phyloP scores from a whole-genome alignment of 2,329 filamentous ascomycete species.

The Neofusicoccum kwambonambiense region DNA sequence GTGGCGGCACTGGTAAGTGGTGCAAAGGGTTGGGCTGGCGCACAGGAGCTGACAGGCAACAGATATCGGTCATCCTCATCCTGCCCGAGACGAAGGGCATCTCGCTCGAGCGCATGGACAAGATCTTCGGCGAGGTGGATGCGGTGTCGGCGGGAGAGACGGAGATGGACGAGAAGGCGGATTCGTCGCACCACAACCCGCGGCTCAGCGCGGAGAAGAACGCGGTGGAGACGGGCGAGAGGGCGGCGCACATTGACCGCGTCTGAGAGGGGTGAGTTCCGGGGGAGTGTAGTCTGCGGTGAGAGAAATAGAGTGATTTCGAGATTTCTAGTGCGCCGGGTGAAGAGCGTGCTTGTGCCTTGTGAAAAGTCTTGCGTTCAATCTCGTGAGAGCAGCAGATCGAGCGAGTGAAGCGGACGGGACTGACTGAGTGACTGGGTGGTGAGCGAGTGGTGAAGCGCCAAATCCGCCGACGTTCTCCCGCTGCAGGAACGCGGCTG shows the following conservation, averaged over 20 bases:
- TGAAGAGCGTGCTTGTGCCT: no score
- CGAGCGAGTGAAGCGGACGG: no score
- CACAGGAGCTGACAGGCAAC: constrained; percentile 48
- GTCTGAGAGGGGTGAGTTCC: neutral
- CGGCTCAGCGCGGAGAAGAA: neutral
- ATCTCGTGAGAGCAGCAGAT: no score
- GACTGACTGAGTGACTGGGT: no score
- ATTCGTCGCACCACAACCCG: neutral
- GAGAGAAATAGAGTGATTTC: no score
- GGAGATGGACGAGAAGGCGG: neutral
- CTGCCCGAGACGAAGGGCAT: constrained; percentile 37
- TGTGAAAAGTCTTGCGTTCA: no score
- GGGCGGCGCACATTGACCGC: neutral
- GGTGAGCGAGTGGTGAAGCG: no score
- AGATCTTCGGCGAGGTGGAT: constrained; percentile 36
- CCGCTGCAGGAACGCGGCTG: no score
- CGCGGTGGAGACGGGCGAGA: neutral
- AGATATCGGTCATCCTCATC: constrained; percentile 38
- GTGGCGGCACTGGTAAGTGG: constrained; percentile 62
- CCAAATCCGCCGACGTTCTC: no score
- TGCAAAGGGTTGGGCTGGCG: no score
- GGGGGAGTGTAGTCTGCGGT: neutral
- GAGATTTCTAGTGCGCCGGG: no score
- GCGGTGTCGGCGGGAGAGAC: constrained; percentile 27
- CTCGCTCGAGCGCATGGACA: constrained; percentile 37